Evolutionary conservation across 2,329 filamentous ascomycete genomes (phyloP), one percentile per base, ranked within the genome.

Genomic region (Ustulina deusta): DNA sequence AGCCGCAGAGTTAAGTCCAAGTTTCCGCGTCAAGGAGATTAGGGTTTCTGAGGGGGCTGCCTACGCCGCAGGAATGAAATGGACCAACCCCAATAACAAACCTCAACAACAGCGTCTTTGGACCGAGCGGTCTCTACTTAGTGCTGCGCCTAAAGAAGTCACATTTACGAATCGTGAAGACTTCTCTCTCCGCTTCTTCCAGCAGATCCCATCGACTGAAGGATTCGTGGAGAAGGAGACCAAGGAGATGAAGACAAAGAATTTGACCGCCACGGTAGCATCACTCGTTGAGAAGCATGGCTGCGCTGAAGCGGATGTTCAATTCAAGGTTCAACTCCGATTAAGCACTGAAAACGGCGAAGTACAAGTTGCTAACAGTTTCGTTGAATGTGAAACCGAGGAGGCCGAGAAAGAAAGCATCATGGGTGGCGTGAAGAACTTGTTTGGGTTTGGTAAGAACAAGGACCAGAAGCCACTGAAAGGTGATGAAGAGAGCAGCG

Each of bases 11-110:
- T 86, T 99, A 66, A 97, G 93, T 81, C 94, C 95, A 46, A 95
- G 92, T 78, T 99, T 99, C 89, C 91, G 94, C 69, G 96, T 99
- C 78, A 99, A 98, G 86, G 96, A 98, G 77, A 99, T 99, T 72
- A 87, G 92, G 66, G 89, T 92, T 59, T 86, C 84, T n/a, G 96
- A 99, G 74, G 89, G 87, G 25, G 87, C 92, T 48, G 85, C 86
- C 49, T 97, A 96, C 78, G 84, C 90, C 1, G 87, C 91, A 32
- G 89, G 90, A 64, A 87, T 97, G 74, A 92, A 91, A 79, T 97
- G 93, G 88, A 88, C 83, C 42, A 84, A 83, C 67, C 85, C 88
- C 65, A 89, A 91, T 70, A 86, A 88, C 46, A 92, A 95, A 82
- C 83, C 88, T 59, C 88, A 90, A 75, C 89, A 90, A 74, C 93